phyloP scores from a whole-genome alignment of 2,329 filamentous ascomycete genomes.

The Aspergillus amoenus region DNA sequence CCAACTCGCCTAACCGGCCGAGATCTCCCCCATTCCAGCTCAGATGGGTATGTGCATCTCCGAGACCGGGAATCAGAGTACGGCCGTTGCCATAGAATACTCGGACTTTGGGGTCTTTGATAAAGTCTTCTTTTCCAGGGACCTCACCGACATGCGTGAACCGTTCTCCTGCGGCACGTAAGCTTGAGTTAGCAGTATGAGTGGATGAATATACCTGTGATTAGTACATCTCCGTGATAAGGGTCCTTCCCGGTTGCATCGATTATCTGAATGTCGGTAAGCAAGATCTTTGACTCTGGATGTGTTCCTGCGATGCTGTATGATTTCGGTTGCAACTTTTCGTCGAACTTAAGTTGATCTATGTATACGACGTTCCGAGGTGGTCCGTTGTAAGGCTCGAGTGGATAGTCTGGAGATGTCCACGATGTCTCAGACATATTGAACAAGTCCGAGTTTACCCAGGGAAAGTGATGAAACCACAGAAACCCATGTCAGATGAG shows the following conservation, averaged over 20 bases:
- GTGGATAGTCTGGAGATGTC: neutral
- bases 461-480: too few species aligned
- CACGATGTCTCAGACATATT: neutral
- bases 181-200: neutral
- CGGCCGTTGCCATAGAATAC: slow-evolving; percentile 42
- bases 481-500: too few species aligned
- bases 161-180: neutral
- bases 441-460: too few species aligned
- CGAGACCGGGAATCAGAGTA: slow-evolving; percentile 52
- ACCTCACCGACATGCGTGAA: slow-evolving; percentile 33
- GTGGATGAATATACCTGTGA: slow-evolving; percentile 28
- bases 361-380: slow-evolving; percentile 27
- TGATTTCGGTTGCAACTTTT: slow-evolving; percentile 31
- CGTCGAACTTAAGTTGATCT: slow-evolving; percentile 32
- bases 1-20: slow-evolving; percentile 41
- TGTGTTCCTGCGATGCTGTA: slow-evolving; percentile 38
- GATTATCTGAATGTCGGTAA: slow-evolving; percentile 42
- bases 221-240: slow-evolving; percentile 41
- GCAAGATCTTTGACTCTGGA: slow-evolving; percentile 33
- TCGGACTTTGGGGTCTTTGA: slow-evolving; percentile 33
- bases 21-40: slow-evolving; percentile 51
- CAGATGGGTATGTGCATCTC: slow-evolving; percentile 47
- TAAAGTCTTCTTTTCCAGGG: slow-evolving; percentile 28
- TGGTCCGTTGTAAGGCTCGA: slow-evolving; percentile 20
- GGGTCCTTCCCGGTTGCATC: slow-evolving; percentile 41